phyloP scores from a whole-genome alignment of 345 rosid species.

The Pistacia integerrima region DNA sequence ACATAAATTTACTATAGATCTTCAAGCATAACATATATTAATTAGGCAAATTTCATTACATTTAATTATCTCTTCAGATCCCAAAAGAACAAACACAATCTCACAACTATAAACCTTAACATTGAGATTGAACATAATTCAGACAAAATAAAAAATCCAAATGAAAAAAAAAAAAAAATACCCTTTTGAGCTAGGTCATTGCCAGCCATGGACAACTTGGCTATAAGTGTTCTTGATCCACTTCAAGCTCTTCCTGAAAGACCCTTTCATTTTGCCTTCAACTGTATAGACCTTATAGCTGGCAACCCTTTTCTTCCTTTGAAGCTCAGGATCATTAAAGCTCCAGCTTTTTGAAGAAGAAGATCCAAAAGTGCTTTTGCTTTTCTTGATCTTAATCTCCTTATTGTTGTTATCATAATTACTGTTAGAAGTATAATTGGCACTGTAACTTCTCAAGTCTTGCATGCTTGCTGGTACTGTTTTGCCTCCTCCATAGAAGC shows the following conservation, averaged over 20 bases:
- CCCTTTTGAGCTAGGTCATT: neutral
- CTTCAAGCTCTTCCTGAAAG: constrained; percentile 78
- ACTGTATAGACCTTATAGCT: constrained; percentile 77
- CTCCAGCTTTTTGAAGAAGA: constrained; percentile 60
- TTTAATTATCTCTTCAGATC: neutral
- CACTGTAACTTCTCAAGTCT: constrained; percentile 63
- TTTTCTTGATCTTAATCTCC: constrained; percentile 54
- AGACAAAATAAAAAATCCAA: neutral
- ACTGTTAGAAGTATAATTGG: constrained; percentile 27
- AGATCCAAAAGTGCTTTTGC: constrained; percentile 43
- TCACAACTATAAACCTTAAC: neutral
- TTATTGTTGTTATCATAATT: constrained; percentile 7
- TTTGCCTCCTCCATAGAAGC: constrained; percentile 35
- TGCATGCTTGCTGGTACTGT: constrained; percentile 53
- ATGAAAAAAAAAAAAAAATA: neutral
- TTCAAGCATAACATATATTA: neutral
- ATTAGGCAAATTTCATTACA: neutral
- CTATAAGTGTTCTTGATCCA: constrained; percentile 82
- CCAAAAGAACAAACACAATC: neutral
- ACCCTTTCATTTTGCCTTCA: constrained; percentile 90
- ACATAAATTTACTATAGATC: neutral
- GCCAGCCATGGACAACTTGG: constrained; percentile 62
- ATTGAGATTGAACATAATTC: neutral
- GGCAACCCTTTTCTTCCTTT: constrained; percentile 93
- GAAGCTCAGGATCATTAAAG: constrained; percentile 76